phyloP scores from a whole-genome alignment of 2,329 filamentous ascomycete species.

The Arachnopeziza araneosa region DNA sequence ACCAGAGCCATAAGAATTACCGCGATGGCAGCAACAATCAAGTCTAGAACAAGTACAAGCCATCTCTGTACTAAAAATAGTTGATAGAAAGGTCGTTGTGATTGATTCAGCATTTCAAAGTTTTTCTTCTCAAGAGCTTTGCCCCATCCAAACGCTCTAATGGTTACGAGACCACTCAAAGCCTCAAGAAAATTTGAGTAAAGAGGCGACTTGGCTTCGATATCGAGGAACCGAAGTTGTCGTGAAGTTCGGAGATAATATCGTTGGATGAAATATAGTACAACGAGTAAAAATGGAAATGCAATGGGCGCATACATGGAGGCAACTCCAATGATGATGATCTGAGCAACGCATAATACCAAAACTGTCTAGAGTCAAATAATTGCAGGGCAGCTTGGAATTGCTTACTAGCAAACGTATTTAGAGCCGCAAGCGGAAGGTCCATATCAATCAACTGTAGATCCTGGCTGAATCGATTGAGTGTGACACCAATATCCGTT shows the following conservation, averaged over 20 bases:
- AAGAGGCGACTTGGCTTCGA: conserved; percentile 40
- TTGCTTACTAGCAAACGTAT: not conserved
- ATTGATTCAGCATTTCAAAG: conserved; percentile 43
- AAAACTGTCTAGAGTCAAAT: not conserved
- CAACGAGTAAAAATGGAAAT: not conserved
- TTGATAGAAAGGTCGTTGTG: conserved; percentile 53
- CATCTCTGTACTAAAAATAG: conserved; percentile 53
- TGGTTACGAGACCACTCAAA: conserved; percentile 35
- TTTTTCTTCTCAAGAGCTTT: conserved; percentile 29
- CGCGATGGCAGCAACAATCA: conserved; percentile 26
- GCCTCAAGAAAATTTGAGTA: conserved; percentile 45
- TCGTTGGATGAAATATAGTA: not conserved
- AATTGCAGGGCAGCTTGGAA: not conserved
- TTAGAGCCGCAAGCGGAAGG: conserved; percentile 30
- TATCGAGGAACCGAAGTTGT: conserved; percentile 43
- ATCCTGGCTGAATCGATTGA: conserved; percentile 43
- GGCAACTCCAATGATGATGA: not conserved
- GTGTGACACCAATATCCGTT: conserved; percentile 38
- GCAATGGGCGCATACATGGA: not conserved
- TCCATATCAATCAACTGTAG: conserved; percentile 25
- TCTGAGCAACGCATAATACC: not conserved
- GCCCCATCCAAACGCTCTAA: conserved; percentile 42
- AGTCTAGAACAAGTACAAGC: conserved; percentile 40
- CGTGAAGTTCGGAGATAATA: conserved; percentile 39
- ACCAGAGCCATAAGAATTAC: conserved; percentile 27